These are phyloP conservation scores for Syzygium grande DNA, from an alignment of 345 rosid species.

Conservation along the genomic window DNA sequence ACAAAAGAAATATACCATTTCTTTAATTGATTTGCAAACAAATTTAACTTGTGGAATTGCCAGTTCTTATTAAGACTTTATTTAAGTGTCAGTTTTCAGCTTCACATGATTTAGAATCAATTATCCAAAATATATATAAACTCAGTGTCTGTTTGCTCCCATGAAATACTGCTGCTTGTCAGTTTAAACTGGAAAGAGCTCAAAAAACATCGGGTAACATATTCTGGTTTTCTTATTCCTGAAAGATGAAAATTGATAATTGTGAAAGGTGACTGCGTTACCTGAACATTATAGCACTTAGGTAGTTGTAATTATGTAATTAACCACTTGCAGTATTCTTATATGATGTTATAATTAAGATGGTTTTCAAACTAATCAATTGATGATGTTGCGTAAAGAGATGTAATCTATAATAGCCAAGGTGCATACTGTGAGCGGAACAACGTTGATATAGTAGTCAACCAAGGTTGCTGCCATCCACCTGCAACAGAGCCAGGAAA, in stretches of 20 bases:
- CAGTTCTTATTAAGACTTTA: neutral
- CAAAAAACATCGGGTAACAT: neutral
- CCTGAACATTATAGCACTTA: neutral
- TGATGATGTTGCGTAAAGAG: neutral
- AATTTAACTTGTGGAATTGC: neutral
- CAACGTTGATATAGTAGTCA: constrained; percentile 57
- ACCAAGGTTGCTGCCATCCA: constrained; percentile 72
- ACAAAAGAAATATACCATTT: neutral
- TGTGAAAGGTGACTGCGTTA: neutral
- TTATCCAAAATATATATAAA: neutral
- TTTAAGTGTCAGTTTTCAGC: neutral
- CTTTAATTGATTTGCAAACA: neutral
- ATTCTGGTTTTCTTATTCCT: neutral
- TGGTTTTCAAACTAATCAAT: neutral
- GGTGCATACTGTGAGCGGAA: constrained; percentile 46
- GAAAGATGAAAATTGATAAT: neutral
- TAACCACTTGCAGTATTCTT: neutral
- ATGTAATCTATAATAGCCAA: neutral
- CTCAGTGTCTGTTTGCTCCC: neutral
- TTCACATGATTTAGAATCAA: neutral
- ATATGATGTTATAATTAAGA: neutral
- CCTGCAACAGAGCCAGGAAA: constrained; percentile 18
- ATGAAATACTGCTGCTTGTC: neutral
- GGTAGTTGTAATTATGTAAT: neutral
- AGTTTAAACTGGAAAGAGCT: neutral